phyloP scores from a whole-genome alignment of 345 rosid species.

The Kernera saxatilis region DNA sequence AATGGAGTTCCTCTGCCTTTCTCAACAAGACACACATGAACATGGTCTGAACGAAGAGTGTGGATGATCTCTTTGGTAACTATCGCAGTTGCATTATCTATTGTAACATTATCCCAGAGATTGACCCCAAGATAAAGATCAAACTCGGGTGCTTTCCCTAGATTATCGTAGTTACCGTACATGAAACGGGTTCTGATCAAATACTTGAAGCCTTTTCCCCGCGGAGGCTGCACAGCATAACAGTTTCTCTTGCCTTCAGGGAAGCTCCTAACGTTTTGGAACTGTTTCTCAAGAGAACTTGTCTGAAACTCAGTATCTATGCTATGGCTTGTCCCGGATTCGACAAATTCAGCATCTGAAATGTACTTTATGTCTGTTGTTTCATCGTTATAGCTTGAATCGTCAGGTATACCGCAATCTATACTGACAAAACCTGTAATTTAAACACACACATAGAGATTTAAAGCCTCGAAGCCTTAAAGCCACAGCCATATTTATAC shows the following conservation, averaged over 20 bases:
- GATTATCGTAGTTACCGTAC: constrained; percentile 50
- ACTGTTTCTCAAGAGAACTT: constrained; percentile 6
- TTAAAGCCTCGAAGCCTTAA: background rate
- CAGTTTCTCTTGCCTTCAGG: constrained; percentile 35
- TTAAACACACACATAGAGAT: background rate
- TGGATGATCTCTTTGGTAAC: constrained; percentile 31
- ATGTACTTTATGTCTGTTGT: constrained; percentile 24
- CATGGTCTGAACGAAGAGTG: constrained; percentile 18
- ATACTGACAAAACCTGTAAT: constrained; percentile 13
- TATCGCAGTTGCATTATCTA: background rate
- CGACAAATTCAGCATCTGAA: constrained; percentile 26
- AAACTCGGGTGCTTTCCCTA: constrained; percentile 27
- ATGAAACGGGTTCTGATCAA: constrained; percentile 42
- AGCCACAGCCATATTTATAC: background rate
- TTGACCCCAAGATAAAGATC: constrained; percentile 44
- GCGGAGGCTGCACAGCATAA: constrained; percentile 21
- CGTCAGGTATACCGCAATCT: background rate
- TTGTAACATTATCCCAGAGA: constrained; percentile 26
- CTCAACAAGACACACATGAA: constrained; percentile 47
- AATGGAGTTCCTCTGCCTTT: constrained; percentile 38
- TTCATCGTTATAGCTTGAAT: constrained; percentile 7
- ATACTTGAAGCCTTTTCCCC: constrained; percentile 29
- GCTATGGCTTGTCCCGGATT: constrained; percentile 16
- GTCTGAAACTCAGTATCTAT: constrained; percentile 7
- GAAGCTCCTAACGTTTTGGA: constrained; percentile 33